A percentile compares a stretch with the other conserved stretches of the same genome.
phyloP scores from a whole-genome alignment of 2,329 filamentous ascomycete genomes.

The Alternaria rosae region DNA sequence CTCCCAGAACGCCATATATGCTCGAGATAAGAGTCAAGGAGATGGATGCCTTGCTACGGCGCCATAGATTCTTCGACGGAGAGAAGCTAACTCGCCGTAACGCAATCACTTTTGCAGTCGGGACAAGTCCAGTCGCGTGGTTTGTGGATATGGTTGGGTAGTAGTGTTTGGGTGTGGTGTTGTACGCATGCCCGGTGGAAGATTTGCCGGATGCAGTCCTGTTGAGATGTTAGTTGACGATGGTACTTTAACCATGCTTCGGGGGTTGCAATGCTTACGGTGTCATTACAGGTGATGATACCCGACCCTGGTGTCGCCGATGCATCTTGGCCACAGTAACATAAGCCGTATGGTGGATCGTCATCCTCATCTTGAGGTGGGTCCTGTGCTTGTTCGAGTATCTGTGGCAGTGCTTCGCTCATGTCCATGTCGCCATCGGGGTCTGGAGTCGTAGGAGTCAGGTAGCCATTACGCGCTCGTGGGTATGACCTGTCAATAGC shows the following conservation, averaged over 20 bases:
- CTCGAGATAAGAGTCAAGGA: background rate
- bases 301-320: constrained; percentile 1
- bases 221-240: background rate
- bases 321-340: constrained; percentile 32
- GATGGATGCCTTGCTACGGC: background rate
- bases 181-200: constrained; percentile 32
- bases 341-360: constrained; percentile 21
- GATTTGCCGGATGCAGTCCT: constrained; percentile 31
- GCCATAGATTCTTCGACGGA: background rate
- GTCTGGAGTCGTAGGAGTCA: constrained; percentile 22
- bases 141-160: background rate
- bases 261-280: constrained; percentile 20
- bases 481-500: background rate
- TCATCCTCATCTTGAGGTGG: background rate
- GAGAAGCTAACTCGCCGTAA: background rate
- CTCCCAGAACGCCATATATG: background rate
- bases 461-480: constrained; percentile 2
- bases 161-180: constrained; percentile 7
- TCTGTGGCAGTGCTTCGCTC: constrained; percentile 6
- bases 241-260: background rate
- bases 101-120: constrained; percentile 8
- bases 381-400: background rate
- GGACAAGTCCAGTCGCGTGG: constrained; percentile 16
- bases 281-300: constrained; percentile 23
- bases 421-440: constrained; percentile 26